phyloP scores from a whole-genome alignment of 1,284 basidiomycete species.

The Heliocybe sulcata region DNA sequence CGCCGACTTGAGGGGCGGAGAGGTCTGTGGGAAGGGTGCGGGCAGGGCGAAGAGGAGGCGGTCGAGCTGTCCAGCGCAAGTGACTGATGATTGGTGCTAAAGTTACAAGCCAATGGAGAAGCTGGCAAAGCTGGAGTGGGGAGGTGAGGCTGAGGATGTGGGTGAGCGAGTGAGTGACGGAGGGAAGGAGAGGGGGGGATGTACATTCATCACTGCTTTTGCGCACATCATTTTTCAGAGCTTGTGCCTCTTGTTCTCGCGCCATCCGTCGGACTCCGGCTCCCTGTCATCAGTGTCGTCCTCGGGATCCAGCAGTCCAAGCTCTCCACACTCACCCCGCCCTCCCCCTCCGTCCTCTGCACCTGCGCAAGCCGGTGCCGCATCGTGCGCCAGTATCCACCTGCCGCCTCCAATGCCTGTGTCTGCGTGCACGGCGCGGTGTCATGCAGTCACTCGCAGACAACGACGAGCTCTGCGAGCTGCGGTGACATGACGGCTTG shows the following conservation, averaged over 20 bases:
- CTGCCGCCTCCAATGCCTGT: constrained; percentile 57
- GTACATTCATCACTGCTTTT: constrained; percentile 71
- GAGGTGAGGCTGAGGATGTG: constrained; percentile 49
- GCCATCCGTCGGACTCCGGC: constrained; percentile 31
- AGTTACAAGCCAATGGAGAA: too few relatives aligned
- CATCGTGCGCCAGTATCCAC: constrained; percentile 79
- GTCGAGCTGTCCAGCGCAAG: too few relatives aligned
- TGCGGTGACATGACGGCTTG: constrained; percentile 62
- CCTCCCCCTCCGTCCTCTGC: constrained; percentile 40
- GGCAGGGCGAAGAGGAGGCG: constrained; percentile 85
- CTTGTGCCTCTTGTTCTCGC: constrained; percentile 66
- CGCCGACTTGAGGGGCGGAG: constrained; percentile 68
- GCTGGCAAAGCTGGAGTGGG: too few relatives aligned
- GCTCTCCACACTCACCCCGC: constrained; percentile 36
- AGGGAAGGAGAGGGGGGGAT: constrained; percentile 15
- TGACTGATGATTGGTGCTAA: too few relatives aligned
- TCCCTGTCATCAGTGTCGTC: constrained; percentile 43
- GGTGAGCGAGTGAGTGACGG: constrained; percentile 2
- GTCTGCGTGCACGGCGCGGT: constrained; percentile 54
- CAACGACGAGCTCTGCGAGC: constrained; percentile 64
- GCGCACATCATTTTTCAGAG: constrained; percentile 86
- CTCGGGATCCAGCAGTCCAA: constrained; percentile 53
- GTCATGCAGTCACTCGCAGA: constrained; percentile 80
- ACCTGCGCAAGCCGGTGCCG: constrained; percentile 65
- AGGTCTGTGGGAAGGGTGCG: constrained; percentile 71